Percentiles rank a stretch among this genome's conserved stretches.
Evolutionary conservation across 1,139 yeast species (phyloP).

Genomic region (Eremothecium sinecaudum): DNA sequence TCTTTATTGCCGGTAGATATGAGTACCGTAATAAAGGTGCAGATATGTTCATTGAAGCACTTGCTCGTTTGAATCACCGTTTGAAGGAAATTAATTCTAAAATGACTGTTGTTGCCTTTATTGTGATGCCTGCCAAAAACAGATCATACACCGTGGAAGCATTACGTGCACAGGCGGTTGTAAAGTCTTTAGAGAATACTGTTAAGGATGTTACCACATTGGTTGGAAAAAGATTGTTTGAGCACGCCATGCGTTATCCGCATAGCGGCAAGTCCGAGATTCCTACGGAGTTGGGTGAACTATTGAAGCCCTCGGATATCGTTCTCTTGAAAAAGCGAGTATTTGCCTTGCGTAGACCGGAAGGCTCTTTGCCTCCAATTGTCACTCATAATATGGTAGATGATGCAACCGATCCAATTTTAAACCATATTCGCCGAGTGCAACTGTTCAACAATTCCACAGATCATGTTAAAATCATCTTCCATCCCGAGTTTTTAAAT

Average conservation of each 20-base stretch:
- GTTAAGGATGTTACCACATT: conserved; percentile 81
- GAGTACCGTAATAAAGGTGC: conserved; percentile 96
- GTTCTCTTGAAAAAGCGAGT: conserved; percentile 87
- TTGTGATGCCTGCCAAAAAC: conserved; percentile 95
- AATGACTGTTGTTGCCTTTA: conserved; percentile 93
- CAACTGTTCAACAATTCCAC: conserved; percentile 81
- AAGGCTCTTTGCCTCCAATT: conserved; percentile 81
- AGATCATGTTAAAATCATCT: conserved; percentile 88
- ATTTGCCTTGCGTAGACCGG: conserved; percentile 75
- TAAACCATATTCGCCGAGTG: conserved; percentile 86
- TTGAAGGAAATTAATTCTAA: conserved; percentile 75
- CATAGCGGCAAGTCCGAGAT: conserved; percentile 48
- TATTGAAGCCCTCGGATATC: conserved; percentile 79
- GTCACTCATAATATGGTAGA: conserved; percentile 98
- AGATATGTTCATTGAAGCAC: conserved; percentile 85
- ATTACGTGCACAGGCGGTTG: conserved; percentile 90
- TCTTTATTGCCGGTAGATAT: conserved; percentile 94
- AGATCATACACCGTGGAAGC: conserved; percentile 94
- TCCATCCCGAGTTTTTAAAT: conserved; percentile 95
- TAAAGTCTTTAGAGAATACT: conserved; percentile 81
- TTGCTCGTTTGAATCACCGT: conserved; percentile 84
- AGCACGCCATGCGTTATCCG: conserved; percentile 79
- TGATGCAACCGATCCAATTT: conserved; percentile 82
- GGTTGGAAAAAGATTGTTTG: conserved; percentile 82
- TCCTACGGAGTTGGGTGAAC: conserved; percentile 58